These are phyloP conservation scores for Pestalotiopsis sp. DNA, from an alignment of 2,329 filamentous ascomycete genomes.

Conservation along the genomic window DNA sequence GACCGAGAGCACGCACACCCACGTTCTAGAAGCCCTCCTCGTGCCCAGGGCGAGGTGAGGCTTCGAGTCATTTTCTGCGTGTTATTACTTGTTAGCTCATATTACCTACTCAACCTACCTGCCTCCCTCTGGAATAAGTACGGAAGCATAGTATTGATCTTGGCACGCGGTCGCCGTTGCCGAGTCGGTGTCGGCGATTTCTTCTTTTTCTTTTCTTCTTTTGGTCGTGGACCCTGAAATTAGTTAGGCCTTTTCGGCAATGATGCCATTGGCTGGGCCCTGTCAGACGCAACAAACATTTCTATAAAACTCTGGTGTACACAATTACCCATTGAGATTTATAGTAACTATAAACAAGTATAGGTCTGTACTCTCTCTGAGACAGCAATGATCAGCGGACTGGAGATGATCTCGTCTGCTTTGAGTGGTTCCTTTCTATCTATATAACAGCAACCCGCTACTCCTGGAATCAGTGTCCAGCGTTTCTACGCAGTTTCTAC, in stretches of 20 bases:
- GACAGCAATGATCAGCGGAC: conserved; percentile 15
- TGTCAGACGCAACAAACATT: too few relatives aligned
- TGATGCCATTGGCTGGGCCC: background rate
- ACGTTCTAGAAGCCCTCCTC: background rate
- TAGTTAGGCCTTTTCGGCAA: background rate
- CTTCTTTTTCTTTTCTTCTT: background rate
- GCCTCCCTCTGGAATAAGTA: too few relatives aligned
- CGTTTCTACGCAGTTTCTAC: conserved; percentile 20
- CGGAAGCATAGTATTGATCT: too few relatives aligned
- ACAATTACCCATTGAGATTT: background rate
- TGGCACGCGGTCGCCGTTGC: too few relatives aligned
- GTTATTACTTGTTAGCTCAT: too few relatives aligned
- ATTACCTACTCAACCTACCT: too few relatives aligned
- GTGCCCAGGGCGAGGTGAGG: background rate
- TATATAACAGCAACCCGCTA: conserved; percentile 14
- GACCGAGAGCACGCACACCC: background rate
- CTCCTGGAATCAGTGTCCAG: conserved; percentile 15
- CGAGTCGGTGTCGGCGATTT: too few relatives aligned
- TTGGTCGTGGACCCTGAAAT: background rate
- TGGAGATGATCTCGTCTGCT: conserved; percentile 15
- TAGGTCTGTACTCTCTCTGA: background rate
- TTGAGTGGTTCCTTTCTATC: conserved; percentile 18
- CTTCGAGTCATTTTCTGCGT: background rate
- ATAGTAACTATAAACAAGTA: background rate
- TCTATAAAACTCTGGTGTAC: background rate